A percentile compares a stretch with the other conserved stretches of the same genome.
These are phyloP conservation scores for Leccinum sublutescens DNA, from an alignment of 768 basidiomycete species.

Conservation along the genomic window DNA sequence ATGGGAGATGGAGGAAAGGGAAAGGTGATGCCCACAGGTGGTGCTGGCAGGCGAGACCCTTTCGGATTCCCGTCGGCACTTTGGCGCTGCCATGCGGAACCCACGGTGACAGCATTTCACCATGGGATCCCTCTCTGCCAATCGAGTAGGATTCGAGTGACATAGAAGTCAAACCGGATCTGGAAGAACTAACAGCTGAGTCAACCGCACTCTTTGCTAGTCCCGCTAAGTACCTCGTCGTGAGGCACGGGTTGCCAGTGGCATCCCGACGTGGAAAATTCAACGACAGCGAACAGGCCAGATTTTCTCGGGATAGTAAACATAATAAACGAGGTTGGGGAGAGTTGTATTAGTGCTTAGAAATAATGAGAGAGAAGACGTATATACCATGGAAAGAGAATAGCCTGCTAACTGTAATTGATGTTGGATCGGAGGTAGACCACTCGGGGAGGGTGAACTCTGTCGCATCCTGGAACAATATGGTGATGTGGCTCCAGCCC, in stretches of 20 bases:
- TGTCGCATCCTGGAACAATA: constrained; percentile 70
- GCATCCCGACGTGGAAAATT: constrained; percentile 67
- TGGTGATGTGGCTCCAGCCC: constrained; percentile 74
- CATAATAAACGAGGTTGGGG: constrained; percentile 63
- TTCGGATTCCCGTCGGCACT: no score
- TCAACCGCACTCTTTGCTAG: constrained; percentile 60
- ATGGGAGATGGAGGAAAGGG: no score
- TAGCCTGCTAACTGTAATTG: constrained; percentile 49
- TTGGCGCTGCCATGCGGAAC: no score
- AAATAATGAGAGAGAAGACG: neutral
- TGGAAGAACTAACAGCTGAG: constrained; percentile 30
- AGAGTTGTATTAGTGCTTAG: constrained; percentile 41
- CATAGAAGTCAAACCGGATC: no score
- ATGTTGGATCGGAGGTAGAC: constrained; percentile 49
- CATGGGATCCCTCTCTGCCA: no score
- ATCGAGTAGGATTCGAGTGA: no score
- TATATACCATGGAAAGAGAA: constrained; percentile 51
- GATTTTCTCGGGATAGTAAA: constrained; percentile 50
- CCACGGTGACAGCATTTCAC: no score
- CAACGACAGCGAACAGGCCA: constrained; percentile 65
- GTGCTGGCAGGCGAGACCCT: no score
- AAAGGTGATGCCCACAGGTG: no score
- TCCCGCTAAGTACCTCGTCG: constrained; percentile 61
- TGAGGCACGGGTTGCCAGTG: constrained; percentile 45
- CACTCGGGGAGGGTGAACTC: constrained; percentile 65